Percentiles rank a stretch among this genome's conserved stretches.
Conservation (phyloP, 1,139 yeast species). For the Lodderomyces elongisporus region DNA sequence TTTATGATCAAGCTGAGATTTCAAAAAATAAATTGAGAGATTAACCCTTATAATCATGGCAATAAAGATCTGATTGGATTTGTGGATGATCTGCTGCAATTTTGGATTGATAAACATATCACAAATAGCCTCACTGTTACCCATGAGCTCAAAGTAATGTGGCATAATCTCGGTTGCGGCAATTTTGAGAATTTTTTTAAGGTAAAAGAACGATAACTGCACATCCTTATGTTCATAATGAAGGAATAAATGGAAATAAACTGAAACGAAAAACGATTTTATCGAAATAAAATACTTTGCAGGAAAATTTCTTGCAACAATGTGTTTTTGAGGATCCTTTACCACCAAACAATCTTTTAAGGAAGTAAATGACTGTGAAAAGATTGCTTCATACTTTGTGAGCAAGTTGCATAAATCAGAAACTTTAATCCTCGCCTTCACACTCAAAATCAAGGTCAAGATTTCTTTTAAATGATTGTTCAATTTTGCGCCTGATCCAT, state of each 20-base stretch:
- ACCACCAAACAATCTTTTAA: conserved; percentile 20
- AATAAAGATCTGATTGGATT: conserved; percentile 30
- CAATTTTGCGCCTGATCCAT: conserved; percentile 7
- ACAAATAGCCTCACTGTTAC: conserved; percentile 27
- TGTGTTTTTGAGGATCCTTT: conserved; percentile 12
- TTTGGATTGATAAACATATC: conserved; percentile 42
- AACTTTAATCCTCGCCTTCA: conserved; percentile 20
- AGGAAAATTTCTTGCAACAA: conserved; percentile 20
- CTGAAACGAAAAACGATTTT: conserved; percentile 28
- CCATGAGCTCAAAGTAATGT: conserved; percentile 29
- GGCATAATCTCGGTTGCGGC: conserved; percentile 36
- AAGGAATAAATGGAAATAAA: conserved; percentile 36
- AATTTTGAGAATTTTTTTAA: conserved; percentile 30
- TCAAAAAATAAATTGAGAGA: conserved; percentile 17
- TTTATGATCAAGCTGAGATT: conserved; percentile 16
- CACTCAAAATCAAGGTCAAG: conserved; percentile 18
- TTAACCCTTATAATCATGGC: conserved; percentile 30
- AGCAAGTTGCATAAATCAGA: conserved; percentile 19
- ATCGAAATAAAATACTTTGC: conserved; percentile 27
- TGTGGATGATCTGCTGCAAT: conserved; percentile 35
- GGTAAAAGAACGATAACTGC: conserved; percentile 29
- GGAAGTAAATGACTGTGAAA: conserved; percentile 17
- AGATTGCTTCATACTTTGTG: conserved; percentile 18
- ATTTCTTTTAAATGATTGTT: conserved; percentile 11
- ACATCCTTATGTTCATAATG: conserved; percentile 31